Evolutionary conservation across 768 basidiomycete genomes (phyloP).

Genomic region (Boletus eberwhitei): DNA sequence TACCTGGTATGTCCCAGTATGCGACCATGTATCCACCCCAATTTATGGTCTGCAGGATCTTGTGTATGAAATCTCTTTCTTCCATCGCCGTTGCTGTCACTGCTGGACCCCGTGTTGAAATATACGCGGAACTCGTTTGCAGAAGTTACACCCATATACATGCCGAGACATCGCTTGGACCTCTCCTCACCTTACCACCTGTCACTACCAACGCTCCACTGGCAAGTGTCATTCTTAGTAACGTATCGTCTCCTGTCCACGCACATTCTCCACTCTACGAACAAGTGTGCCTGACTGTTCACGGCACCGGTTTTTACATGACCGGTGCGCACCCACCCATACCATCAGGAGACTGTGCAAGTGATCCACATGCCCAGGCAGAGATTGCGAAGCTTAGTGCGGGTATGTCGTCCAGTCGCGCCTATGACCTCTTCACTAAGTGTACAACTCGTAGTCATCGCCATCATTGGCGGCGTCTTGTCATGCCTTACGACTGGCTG

Average conservation of each 20-base stretch:
- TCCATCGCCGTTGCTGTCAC: background rate
- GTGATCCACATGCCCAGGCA: background rate
- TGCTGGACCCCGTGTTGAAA: conserved; percentile 1
- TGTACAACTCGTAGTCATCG: background rate
- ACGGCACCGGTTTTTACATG: too few relatives aligned
- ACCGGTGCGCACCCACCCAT: background rate
- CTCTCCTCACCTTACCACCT: background rate
- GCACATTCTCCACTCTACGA: background rate
- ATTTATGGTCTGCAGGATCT: background rate
- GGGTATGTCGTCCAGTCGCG: background rate
- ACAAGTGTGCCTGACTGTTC: too few relatives aligned
- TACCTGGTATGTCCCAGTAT: background rate
- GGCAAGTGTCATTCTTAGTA: background rate
- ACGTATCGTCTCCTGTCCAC: background rate
- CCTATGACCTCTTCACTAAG: too few relatives aligned
- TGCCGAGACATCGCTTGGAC: background rate
- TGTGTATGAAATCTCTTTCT: background rate
- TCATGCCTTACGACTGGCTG: conserved; percentile 1
- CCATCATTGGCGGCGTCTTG: conserved; percentile 1
- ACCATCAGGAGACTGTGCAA: background rate
- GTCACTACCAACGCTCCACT: background rate
- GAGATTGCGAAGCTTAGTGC: background rate
- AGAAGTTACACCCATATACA: background rate
- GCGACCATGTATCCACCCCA: background rate
- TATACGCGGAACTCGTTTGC: conserved; percentile 3